Base-by-base conservation (phyloP, 2,329 filamentous ascomycete genomes). In the Pseudocercospora ulei region DNA sequence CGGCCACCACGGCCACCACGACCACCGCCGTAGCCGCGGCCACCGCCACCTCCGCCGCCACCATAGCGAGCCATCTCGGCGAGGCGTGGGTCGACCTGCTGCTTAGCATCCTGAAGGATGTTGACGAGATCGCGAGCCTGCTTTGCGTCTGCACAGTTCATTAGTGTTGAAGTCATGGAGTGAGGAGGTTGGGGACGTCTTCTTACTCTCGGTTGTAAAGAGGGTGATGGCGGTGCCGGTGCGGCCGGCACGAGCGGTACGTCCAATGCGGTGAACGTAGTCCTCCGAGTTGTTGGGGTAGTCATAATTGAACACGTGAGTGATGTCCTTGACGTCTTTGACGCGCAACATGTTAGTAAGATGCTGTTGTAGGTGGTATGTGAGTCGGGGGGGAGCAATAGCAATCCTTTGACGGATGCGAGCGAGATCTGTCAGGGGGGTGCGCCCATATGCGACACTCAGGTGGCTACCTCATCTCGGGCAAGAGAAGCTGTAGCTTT, bases 301-400 rank as follows among this genome's bases (percentile, higher is more conserved):
- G 66, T 96, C 90, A 83, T 96, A 95, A 79, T 96, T 96, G 71
- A 98, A 76, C 69, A 98, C 90, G 72, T 98, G 90, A 69, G 90
- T 96, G 72, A 98, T 98, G 76, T 98, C 93, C 71, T 87, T 88
- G 73, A 98, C 90, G 82, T 98, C 90, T 96, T 95, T 62, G 60
- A 71, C 65, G 71, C 65, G 70, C 63, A 73, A 66, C 76, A 51
- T 50, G 55, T 59, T 54, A 58, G 56, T 57, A 50, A 41, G 37
- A 38, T 46, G 42, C 41, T 46, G 46, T 34, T 22, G 35, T 35
- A 25, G 31, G 25, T 28, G n/a, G n/a, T n/a, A 16, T 30, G 58
- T 63, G 59, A 65, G 59, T 59, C 44, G 49, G 43, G 52, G n/a
- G 54, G 47, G 56, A 64, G 58, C 58, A 65, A 64, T 60, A 60